Conservation (phyloP, 1,284 basidiomycete species). For the Golubevia sp. region DNA sequence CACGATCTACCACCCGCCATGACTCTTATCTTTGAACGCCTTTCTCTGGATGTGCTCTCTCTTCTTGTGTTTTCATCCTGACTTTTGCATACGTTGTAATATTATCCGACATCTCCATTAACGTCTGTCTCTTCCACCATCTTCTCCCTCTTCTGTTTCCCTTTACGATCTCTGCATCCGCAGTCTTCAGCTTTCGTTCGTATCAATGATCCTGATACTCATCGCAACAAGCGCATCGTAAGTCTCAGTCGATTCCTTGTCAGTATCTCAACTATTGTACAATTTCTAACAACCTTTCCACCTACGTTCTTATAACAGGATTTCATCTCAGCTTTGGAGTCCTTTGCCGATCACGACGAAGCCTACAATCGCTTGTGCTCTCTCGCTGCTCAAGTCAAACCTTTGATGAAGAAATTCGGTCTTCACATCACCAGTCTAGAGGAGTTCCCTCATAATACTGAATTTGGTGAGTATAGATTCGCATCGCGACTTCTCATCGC, state of each 20-base stretch:
- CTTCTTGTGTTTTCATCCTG: too few species aligned
- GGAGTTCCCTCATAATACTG: constrained; percentile 32
- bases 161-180: not conserved
- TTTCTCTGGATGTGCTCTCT: too few species aligned
- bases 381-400: constrained; percentile 40
- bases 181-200: constrained; percentile 9
- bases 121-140: too few species aligned
- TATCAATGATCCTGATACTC: constrained; percentile 37
- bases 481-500: not conserved
- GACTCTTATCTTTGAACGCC: too few species aligned
- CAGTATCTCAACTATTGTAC: not conserved
- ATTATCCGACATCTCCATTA: too few species aligned
- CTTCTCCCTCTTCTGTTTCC: not conserved
- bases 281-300: not conserved
- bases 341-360: constrained; percentile 12
- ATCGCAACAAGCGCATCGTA: constrained; percentile 33
- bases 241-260: not conserved
- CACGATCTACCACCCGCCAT: too few species aligned
- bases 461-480: not conserved
- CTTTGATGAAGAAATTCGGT: constrained; percentile 38
- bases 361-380: constrained; percentile 26
- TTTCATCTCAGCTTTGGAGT: too few species aligned
- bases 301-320: not conserved
- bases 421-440: constrained; percentile 44
- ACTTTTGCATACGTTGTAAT: too few species aligned